Percentiles rank a stretch among this genome's conserved stretches.
These are phyloP conservation scores for Rhizopus stolonifer DNA, from an alignment of 371 early-diverging fungal species.

Conservation along the genomic window DNA sequence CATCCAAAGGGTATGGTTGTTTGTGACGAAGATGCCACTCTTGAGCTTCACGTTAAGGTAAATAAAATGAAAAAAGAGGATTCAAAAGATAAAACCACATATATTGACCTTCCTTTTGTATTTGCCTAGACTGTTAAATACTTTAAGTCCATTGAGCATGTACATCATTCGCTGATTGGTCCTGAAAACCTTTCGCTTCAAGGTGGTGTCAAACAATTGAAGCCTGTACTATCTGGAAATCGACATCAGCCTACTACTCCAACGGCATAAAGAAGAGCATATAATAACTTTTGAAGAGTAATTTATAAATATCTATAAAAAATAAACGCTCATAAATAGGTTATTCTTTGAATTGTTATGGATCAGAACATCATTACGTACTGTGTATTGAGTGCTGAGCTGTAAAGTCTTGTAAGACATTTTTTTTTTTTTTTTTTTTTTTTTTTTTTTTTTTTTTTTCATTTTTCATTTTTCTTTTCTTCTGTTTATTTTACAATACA, in stretches of 20 bases:
- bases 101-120: background rate
- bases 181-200: conserved; percentile 77
- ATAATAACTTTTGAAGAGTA: too few relatives aligned
- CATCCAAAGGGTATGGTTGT: conserved; percentile 82
- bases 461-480: background rate
- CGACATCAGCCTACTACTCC: conserved; percentile 10
- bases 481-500: background rate
- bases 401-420: too few relatives aligned
- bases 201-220: conserved; percentile 44
- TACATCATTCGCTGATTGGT: conserved; percentile 80
- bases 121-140: conserved; percentile 73
- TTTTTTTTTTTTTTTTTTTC: background rate
- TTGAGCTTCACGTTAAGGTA: conserved; percentile 81
- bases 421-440: background rate
- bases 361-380: too few relatives aligned
- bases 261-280: too few relatives aligned
- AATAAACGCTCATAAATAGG: too few relatives aligned
- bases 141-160: conserved; percentile 88
- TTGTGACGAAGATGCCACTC: conserved; percentile 86
- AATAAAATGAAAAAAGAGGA: background rate
- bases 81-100: background rate
- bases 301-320: too few relatives aligned
- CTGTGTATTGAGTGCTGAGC: too few relatives aligned
- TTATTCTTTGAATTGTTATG: too few relatives aligned
- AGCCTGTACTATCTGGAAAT: conserved; percentile 2